Conservation (phyloP, 192 early-diverging fungal species). For the Fimicolochytrium jonesii region DNA sequence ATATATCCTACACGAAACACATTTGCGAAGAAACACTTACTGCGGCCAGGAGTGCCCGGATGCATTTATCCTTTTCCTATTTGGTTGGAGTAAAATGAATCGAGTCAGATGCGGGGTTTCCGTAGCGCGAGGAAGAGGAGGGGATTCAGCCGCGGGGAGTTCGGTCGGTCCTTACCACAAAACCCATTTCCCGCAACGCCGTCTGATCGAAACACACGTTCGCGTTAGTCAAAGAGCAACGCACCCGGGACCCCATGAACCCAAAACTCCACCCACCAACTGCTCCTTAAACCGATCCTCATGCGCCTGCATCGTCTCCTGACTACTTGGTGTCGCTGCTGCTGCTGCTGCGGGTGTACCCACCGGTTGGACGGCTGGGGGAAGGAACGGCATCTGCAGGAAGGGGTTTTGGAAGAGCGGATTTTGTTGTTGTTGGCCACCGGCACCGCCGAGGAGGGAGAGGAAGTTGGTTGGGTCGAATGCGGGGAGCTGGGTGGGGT, state of each 20-base stretch:
- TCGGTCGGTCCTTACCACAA: conserved; percentile 25
- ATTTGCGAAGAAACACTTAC: too few relatives aligned
- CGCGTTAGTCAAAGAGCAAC: background rate
- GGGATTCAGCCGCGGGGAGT: too few relatives aligned
- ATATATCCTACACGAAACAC: too few relatives aligned
- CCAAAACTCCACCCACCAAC: background rate
- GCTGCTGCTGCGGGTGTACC: background rate
- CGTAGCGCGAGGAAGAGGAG: too few relatives aligned
- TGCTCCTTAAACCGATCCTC: conserved; percentile 30
- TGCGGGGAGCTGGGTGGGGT: too few relatives aligned
- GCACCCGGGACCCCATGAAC: too few relatives aligned
- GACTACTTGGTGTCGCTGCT: background rate
- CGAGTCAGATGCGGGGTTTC: too few relatives aligned
- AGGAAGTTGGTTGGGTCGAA: too few relatives aligned
- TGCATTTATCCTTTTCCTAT: conserved; percentile 30
- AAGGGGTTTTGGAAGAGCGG: too few relatives aligned
- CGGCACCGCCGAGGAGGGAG: too few relatives aligned
- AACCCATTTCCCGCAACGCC: conserved; percentile 33
- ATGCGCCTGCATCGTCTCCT: conserved; percentile 1
- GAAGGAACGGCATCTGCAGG: background rate
- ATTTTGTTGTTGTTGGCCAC: too few relatives aligned
- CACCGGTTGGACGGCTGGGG: background rate
- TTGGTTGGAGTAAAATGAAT: too few relatives aligned
- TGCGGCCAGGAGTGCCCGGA: conserved; percentile 27
- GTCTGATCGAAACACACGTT: background rate